Evolutionary conservation across 176 grass and related monocot species (phyloP).

Genomic region (Raddia distichophylla): DNA sequence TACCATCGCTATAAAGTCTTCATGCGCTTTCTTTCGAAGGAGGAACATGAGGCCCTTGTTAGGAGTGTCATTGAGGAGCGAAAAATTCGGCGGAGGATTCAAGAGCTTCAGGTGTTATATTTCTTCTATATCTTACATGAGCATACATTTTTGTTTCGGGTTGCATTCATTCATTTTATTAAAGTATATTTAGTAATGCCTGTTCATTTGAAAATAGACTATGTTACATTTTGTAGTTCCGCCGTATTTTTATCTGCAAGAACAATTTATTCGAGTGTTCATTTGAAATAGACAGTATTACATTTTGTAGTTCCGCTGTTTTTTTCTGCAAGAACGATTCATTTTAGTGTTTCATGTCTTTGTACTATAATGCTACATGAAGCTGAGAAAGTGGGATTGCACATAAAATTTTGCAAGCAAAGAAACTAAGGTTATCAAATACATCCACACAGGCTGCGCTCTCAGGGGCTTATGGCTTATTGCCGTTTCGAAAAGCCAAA

Average conservation of each 20-base stretch:
- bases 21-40: constrained; percentile 92
- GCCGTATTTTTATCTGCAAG: constrained; percentile 7
- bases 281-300: neutral
- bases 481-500: no score
- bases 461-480: no score
- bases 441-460: neutral
- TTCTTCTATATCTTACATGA: neutral
- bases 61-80: constrained; percentile 79
- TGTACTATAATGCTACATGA: neutral
- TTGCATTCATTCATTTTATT: neutral
- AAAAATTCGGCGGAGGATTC: constrained; percentile 87
- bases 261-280: neutral
- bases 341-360: neutral
- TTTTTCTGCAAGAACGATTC: constrained; percentile 1
- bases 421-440: neutral
- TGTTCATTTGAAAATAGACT: neutral
- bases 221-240: neutral
- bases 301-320: neutral
- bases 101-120: constrained; percentile 82
- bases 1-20: constrained; percentile 88
- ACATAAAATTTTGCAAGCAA: constrained; percentile 16
- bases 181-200: neutral
- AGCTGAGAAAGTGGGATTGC: constrained; percentile 12
- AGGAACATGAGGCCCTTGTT: constrained; percentile 79
- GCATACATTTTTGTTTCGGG: neutral